These are phyloP conservation scores for Gloeostereum incarnatum DNA, from an alignment of 768 basidiomycete genomes.

Conservation along the genomic window DNA sequence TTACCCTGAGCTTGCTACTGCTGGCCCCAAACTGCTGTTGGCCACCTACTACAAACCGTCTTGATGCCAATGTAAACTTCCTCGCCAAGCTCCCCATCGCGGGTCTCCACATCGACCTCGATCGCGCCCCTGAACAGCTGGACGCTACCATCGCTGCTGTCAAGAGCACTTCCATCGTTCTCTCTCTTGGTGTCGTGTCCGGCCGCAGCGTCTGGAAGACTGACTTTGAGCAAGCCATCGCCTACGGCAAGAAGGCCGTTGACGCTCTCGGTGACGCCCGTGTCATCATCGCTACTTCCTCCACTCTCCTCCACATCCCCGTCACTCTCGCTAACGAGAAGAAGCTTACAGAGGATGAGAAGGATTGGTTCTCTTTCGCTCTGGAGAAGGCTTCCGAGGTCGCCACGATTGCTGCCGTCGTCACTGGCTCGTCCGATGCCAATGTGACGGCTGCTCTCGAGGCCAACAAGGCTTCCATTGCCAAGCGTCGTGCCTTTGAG, in stretches of 20 bases:
- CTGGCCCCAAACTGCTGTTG: slow-evolving; percentile 89
- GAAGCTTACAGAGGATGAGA: slow-evolving; percentile 83
- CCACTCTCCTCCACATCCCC: slow-evolving; percentile 96
- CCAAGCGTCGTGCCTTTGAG: slow-evolving; percentile 93
- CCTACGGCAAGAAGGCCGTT: slow-evolving; percentile 76
- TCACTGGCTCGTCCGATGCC: slow-evolving; percentile 79
- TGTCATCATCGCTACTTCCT: slow-evolving; percentile 91
- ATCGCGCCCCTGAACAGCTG: slow-evolving; percentile 88
- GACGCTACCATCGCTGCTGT: slow-evolving; percentile 73
- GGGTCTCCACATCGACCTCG: slow-evolving; percentile 94
- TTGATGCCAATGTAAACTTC: slow-evolving; percentile 84
- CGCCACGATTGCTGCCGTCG: slow-evolving; percentile 71
- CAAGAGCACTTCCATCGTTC: slow-evolving; percentile 69
- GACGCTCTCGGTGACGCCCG: slow-evolving; percentile 76
- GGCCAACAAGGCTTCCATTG: slow-evolving; percentile 84
- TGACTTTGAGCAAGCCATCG: slow-evolving; percentile 78
- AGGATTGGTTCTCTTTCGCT: slow-evolving; percentile 98
- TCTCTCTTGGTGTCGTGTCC: slow-evolving; percentile 94
- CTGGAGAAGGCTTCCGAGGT: slow-evolving; percentile 93
- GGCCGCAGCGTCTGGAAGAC: slow-evolving; percentile 99
- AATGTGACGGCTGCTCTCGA: slow-evolving; percentile 66
- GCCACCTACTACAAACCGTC: slow-evolving; percentile 96
- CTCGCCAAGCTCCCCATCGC: slow-evolving; percentile 83
- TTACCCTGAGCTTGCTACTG: slow-evolving; percentile 73
- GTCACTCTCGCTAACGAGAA: slow-evolving; percentile 91